phyloP scores from a whole-genome alignment of 345 rosid genomes.

The Gossypium bickii region DNA sequence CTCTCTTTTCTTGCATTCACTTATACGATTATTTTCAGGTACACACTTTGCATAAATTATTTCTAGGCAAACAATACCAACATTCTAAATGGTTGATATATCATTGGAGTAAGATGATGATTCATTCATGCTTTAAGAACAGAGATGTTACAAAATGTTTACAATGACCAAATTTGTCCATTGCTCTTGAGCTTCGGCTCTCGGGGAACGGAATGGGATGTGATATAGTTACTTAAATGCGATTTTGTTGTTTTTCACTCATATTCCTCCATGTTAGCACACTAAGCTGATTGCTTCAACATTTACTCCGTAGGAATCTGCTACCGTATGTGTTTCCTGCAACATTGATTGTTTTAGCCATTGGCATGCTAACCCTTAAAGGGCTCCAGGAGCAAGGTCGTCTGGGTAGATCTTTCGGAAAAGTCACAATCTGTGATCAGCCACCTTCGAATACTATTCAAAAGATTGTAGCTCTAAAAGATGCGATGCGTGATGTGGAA shows the following conservation, averaged over 20 bases:
- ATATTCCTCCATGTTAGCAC: not conserved
- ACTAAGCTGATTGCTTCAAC: slow-evolving; percentile 8
- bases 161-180: not conserved
- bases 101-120: not conserved
- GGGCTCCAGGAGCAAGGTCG: slow-evolving; percentile 93
- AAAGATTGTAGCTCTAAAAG: slow-evolving; percentile 84
- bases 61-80: not conserved
- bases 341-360: slow-evolving; percentile 55
- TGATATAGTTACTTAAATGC: not conserved
- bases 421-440: slow-evolving; percentile 78
- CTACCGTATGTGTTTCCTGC: slow-evolving; percentile 63
- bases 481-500: slow-evolving; percentile 89
- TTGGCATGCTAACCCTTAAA: slow-evolving; percentile 76
- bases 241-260: not conserved
- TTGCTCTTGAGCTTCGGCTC: not conserved
- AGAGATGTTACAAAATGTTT: not conserved
- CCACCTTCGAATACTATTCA: slow-evolving; percentile 96
- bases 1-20: slow-evolving; percentile 64
- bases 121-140: not conserved
- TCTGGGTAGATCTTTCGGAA: slow-evolving; percentile 83
- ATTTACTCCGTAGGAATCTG: slow-evolving; percentile 53
- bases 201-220: not conserved
- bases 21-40: slow-evolving; percentile 80
- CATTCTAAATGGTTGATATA: not conserved
- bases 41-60: slow-evolving; percentile 20